These are phyloP conservation scores for Nicotiana sylvestris DNA, from an alignment of 257 asterid species.

Conservation along the genomic window DNA sequence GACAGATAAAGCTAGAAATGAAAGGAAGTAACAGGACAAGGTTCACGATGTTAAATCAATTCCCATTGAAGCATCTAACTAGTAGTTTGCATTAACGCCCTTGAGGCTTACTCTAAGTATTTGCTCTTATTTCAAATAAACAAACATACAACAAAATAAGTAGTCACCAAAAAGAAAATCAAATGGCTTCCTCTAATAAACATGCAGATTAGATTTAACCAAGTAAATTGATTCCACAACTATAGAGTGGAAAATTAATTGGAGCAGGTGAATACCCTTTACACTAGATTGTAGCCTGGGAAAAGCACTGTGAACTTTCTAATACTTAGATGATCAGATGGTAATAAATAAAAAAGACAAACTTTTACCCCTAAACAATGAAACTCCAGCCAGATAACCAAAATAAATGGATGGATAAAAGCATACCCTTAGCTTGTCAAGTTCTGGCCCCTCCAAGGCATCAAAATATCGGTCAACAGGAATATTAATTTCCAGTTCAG, in stretches of 20 bases:
- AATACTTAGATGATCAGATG: not conserved
- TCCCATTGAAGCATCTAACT: not conserved
- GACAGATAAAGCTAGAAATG: not conserved
- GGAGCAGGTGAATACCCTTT: not conserved
- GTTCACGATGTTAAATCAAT: not conserved
- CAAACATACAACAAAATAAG: not conserved
- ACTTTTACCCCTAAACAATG: not conserved
- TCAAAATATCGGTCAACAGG: slow-evolving; percentile 67
- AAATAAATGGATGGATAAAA: not conserved
- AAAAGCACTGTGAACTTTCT: not conserved
- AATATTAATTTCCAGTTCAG: slow-evolving; percentile 31
- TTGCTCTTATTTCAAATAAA: not conserved
- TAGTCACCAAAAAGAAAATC: not conserved
- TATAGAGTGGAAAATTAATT: slow-evolving; percentile 3
- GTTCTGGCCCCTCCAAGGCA: slow-evolving; percentile 86
- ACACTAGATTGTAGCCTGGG: not conserved
- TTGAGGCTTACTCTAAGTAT: not conserved
- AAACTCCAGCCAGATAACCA: not conserved
- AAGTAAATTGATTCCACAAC: not conserved
- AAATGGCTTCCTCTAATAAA: not conserved
- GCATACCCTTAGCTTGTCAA: slow-evolving; percentile 65
- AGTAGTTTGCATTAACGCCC: not conserved
- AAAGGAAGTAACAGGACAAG: not conserved
- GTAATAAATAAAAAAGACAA: not conserved
- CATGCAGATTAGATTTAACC: not conserved